Evolutionary conservation across 768 basidiomycete species (phyloP), one percentile per base, ranked within the genome.

Genomic region (Zangia roseola): DNA sequence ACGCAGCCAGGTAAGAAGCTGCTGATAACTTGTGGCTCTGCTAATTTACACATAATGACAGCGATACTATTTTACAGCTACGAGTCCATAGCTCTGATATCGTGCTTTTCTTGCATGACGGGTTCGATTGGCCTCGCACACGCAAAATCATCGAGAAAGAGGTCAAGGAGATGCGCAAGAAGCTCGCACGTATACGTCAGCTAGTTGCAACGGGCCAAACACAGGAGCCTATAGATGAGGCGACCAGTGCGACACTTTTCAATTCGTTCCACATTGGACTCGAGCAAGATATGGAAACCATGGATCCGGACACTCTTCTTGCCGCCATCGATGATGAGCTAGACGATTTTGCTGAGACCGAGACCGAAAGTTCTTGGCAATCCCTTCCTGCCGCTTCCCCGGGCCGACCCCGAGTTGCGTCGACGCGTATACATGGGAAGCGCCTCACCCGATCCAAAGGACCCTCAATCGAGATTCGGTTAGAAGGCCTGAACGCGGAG

Each of bases 241-340:
- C 76, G 24, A 86, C 87, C 6, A 84, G 84, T 56, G 72, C 88
- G 2, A 74, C 88, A 6, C 77, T 98, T 19, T 97, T 94, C 76
- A 97, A 97, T 63, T 98, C 94, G 0, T 82, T 97, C 31, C 90
- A 94, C 59, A 86, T 98, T 47, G 94, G 95, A 24, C 73, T 97
- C n/a, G 83, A 88, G 25, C 81, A 86, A 54, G 85, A 90, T 45
- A 67, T 81, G 13, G 85, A 88, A 41, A 79, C 82, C 23, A 71
- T 88, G 56, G 93, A 95, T 59, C 80, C 86, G 4, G 80, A 76
- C 10, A 83, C 82, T 2, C 73, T 95, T 37, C 80, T 97, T 31
- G 92, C 91, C 7, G 94, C 94, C 1, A 97, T 98, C 50, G 91
- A 98, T 57, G 84, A 94, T 42, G 88, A 97, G 64, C 74, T 98